Percentiles rank a stretch among this genome's conserved stretches.
Evolutionary conservation across 352 stramenopile genomes (phyloP).

Genomic region (Phytophthora podocarpi): DNA sequence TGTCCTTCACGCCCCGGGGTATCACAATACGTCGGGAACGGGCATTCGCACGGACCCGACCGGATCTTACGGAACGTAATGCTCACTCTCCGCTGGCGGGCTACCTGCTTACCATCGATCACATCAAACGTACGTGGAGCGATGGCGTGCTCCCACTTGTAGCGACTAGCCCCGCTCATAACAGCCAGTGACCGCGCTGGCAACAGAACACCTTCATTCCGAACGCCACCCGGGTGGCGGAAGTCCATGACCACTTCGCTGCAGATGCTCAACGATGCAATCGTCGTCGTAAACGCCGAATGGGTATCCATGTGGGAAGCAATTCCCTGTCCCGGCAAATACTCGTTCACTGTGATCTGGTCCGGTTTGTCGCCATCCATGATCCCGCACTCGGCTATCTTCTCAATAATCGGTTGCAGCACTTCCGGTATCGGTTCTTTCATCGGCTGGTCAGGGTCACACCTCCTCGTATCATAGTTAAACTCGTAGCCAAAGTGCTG

Average conservation of each 20-base stretch:
- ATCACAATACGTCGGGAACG: constrained; percentile 76
- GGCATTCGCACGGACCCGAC: constrained; percentile 66
- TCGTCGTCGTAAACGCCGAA: constrained; percentile 84
- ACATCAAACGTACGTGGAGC: constrained; percentile 84
- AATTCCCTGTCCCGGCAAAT: constrained; percentile 89
- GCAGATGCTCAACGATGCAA: constrained; percentile 79
- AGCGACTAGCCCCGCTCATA: constrained; percentile 84
- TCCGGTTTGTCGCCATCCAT: constrained; percentile 66
- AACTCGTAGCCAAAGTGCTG: constrained; percentile 91
- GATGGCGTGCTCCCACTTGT: constrained; percentile 91
- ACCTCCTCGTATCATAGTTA: constrained; percentile 83
- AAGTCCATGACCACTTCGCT: constrained; percentile 90
- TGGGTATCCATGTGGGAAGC: constrained; percentile 89
- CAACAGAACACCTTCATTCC: constrained; percentile 67
- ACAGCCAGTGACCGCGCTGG: constrained; percentile 79
- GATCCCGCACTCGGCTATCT: constrained; percentile 52
- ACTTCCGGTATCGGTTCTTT: constrained; percentile 51
- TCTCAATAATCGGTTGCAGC: constrained; percentile 49
- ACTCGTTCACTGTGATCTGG: constrained; percentile 91
- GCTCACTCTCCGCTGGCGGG: constrained; percentile 71
- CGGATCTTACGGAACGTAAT: constrained; percentile 91
- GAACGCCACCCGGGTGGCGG: constrained; percentile 57
- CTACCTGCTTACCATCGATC: constrained; percentile 73
- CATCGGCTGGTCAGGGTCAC: constrained; percentile 55
- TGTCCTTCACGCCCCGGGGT: constrained; percentile 27